These are phyloP conservation scores for Neonectria punicea DNA, from an alignment of 2,329 filamentous ascomycete species.

Conservation along the genomic window DNA sequence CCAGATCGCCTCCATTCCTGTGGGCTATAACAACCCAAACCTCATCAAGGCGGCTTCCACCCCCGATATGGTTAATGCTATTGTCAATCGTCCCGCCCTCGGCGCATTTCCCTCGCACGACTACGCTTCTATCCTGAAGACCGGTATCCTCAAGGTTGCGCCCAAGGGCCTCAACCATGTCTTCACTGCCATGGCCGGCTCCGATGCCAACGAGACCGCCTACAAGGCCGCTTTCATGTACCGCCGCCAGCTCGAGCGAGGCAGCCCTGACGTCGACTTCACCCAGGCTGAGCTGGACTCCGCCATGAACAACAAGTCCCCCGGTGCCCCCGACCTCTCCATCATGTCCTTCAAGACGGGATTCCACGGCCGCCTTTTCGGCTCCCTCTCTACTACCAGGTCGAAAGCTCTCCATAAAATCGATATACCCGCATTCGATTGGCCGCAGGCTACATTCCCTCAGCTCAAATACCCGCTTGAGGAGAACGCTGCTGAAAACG, in stretches of 20 bases:
- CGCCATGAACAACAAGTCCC: conserved; percentile 82
- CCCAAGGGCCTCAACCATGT: conserved; percentile 88
- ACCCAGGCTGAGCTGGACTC: conserved; percentile 78
- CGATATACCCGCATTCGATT: conserved; percentile 94
- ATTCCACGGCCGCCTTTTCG: conserved; percentile 93
- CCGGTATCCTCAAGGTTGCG: conserved; percentile 83
- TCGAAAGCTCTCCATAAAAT: conserved; percentile 96
- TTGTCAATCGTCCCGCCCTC: conserved; percentile 90
- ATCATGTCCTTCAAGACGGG: conserved; percentile 89
- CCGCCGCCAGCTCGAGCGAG: conserved; percentile 82
- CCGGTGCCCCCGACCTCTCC: conserved; percentile 79
- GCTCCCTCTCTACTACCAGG: conserved; percentile 86
- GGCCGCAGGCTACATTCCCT: conserved; percentile 91
- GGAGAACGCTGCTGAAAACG: conserved; percentile 82
- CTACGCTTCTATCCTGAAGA: conserved; percentile 83
- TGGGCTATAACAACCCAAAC: conserved; percentile 91
- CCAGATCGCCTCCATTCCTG: conserved; percentile 91
- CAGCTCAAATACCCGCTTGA: conserved; percentile 87
- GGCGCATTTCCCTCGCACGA: conserved; percentile 91
- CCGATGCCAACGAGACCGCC: conserved; percentile 92
- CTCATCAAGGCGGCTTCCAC: conserved; percentile 76
- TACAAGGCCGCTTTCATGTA: conserved; percentile 98
- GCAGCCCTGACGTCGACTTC: conserved; percentile 81
- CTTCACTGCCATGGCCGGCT: conserved; percentile 89
- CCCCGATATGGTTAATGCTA: conserved; percentile 79